Evolutionary conservation across 768 basidiomycete genomes (phyloP).

Genomic region (Kwoniella heveanensis): DNA sequence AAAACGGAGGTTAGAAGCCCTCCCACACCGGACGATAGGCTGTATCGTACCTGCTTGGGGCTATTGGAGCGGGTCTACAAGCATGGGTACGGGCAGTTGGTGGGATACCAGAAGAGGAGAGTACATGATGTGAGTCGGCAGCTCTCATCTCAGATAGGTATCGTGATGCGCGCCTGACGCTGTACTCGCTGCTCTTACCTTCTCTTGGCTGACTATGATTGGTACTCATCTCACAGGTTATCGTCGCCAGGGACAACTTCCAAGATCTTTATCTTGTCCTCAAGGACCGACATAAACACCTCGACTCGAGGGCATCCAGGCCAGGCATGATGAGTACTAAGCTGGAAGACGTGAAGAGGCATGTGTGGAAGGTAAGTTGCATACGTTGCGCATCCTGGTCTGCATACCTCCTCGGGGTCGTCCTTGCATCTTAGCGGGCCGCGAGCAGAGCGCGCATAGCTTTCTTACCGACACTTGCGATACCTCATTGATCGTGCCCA

Average conservation of each 20-base stretch:
- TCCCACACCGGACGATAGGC: slow-evolving; percentile 63
- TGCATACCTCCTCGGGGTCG: too few species aligned
- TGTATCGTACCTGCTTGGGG: slow-evolving; percentile 77
- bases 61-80: slow-evolving; percentile 80
- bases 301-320: slow-evolving; percentile 56
- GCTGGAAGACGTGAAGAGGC: slow-evolving; percentile 54
- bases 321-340: slow-evolving; percentile 33
- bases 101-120: slow-evolving; percentile 83
- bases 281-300: slow-evolving; percentile 78
- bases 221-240: slow-evolving; percentile 48
- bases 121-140: slow-evolving; percentile 66
- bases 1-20: too few species aligned
- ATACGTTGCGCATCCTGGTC: too few species aligned
- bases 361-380: slow-evolving; percentile 53
- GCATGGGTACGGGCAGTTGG: slow-evolving; percentile 83
- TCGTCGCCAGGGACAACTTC: slow-evolving; percentile 74
- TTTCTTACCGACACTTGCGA: neutral
- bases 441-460: neutral
- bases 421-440: too few species aligned
- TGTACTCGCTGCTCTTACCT: too few species aligned
- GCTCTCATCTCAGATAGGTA: too few species aligned
- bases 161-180: too few species aligned
- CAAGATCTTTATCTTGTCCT: slow-evolving; percentile 88
- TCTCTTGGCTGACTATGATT: slow-evolving; percentile 16
- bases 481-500: neutral